These are phyloP conservation scores for Ascochyta lentis DNA, from an alignment of 2,329 filamentous ascomycete species.

Conservation along the genomic window DNA sequence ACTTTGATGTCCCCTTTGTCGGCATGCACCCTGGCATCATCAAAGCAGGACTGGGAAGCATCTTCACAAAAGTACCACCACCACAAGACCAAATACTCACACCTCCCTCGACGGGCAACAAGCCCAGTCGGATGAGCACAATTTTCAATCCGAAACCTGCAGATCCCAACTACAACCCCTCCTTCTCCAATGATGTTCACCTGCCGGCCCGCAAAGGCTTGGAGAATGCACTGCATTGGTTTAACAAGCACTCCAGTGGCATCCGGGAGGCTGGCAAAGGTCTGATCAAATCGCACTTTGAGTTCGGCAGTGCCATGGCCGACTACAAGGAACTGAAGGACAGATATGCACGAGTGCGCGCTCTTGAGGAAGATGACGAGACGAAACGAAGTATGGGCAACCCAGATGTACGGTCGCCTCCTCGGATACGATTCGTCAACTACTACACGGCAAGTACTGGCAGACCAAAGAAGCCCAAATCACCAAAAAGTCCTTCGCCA, in stretches of 20 bases:
- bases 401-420: constrained; percentile 43
- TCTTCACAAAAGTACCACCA: constrained; percentile 64
- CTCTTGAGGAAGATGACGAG: constrained; percentile 73
- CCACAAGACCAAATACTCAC: constrained; percentile 35
- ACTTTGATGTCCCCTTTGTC: constrained; percentile 84
- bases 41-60: constrained; percentile 77
- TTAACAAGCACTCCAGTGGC: constrained; percentile 80
- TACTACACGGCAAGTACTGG: constrained; percentile 91
- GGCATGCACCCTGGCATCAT: constrained; percentile 90
- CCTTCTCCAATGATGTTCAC: constrained; percentile 75
- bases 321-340: constrained; percentile 74
- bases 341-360: constrained; percentile 73
- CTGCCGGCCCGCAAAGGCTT: constrained; percentile 73
- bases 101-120: constrained; percentile 20
- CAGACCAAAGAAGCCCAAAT: constrained; percentile 56
- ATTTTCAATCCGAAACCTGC: constrained; percentile 47
- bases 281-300: constrained; percentile 79
- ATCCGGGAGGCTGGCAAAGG: constrained; percentile 73
- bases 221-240: constrained; percentile 73
- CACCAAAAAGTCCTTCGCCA: constrained; percentile 29
- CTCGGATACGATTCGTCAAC: constrained; percentile 79
- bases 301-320: constrained; percentile 81
- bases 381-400: constrained; percentile 39
- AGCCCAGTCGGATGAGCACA: constrained; percentile 43
- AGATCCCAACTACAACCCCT: constrained; percentile 75